These are phyloP conservation scores for Knoxia roxburghii DNA, from an alignment of 257 asterid species.

Conservation along the genomic window DNA sequence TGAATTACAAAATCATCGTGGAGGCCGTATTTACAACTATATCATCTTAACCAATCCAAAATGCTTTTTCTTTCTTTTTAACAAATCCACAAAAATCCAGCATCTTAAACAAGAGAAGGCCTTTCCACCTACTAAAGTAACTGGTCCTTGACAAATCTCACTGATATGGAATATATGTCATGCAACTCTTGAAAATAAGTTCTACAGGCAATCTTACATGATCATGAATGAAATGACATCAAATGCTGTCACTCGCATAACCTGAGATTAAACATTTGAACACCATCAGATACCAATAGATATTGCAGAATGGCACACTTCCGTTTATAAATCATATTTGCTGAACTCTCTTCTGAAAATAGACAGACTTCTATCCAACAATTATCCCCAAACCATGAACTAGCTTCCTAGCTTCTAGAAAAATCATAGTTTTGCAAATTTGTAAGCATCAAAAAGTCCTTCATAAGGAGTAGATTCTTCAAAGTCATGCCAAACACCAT, in stretches of 20 bases:
- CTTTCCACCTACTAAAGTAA: no score
- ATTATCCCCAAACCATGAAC: background rate
- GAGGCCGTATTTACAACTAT: background rate
- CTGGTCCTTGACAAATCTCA: no score
- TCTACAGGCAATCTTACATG: conserved; percentile 12
- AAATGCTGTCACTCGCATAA: conserved; percentile 10
- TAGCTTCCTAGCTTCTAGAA: background rate
- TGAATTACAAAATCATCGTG: background rate
- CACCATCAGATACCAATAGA: conserved; percentile 6
- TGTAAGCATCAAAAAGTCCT: background rate
- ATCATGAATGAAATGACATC: conserved; percentile 3
- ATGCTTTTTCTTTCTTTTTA: background rate
- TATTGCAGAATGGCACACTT: background rate
- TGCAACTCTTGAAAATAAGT: conserved; percentile 6
- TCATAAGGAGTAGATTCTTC: background rate
- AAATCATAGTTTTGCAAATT: background rate
- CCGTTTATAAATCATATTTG: background rate
- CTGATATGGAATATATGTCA: background rate
- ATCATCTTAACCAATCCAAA: background rate
- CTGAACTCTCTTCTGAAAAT: background rate
- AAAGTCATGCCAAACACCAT: no score
- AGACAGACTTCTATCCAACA: background rate
- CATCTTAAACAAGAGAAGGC: background rate
- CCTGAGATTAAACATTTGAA: conserved; percentile 15
- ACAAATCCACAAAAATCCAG: background rate